Percentiles rank a stretch among this genome's conserved stretches.
Conservation (phyloP, 257 asterid species). For the Solanum lignicaule region DNA sequence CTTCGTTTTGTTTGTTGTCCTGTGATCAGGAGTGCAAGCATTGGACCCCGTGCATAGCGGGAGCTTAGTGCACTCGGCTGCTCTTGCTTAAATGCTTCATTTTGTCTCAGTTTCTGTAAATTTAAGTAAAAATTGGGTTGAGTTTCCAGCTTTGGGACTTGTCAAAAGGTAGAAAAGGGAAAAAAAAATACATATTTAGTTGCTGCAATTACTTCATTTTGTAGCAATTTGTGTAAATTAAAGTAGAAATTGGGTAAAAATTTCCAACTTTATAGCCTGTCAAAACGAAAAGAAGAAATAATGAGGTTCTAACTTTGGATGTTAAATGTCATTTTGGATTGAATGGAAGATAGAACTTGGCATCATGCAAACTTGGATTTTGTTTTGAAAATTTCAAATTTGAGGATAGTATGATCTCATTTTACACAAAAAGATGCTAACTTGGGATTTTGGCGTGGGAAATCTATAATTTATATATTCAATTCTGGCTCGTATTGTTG, state of each 20-base stretch:
- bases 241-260: background rate
- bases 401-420: background rate
- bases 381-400: background rate
- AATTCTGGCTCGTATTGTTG: background rate
- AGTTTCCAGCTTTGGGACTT: background rate
- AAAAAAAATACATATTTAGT: background rate
- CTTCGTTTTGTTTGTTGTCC: background rate
- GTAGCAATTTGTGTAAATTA: background rate
- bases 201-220: background rate
- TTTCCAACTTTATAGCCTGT: background rate
- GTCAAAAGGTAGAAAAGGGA: background rate
- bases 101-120: background rate
- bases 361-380: background rate
- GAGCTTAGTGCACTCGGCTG: background rate
- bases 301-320: background rate
- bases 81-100: background rate
- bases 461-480: background rate
- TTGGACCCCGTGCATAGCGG: background rate
- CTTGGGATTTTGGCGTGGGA: background rate
- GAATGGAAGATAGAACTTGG: background rate
- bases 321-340: background rate
- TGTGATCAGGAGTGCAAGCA: background rate
- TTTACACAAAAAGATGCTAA: background rate
- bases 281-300: background rate
- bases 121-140: background rate